Percentiles rank a stretch among this genome's conserved stretches.
Conservation (phyloP, 805 yeast genomes). For the Wickerhamiella occidentalis region DNA sequence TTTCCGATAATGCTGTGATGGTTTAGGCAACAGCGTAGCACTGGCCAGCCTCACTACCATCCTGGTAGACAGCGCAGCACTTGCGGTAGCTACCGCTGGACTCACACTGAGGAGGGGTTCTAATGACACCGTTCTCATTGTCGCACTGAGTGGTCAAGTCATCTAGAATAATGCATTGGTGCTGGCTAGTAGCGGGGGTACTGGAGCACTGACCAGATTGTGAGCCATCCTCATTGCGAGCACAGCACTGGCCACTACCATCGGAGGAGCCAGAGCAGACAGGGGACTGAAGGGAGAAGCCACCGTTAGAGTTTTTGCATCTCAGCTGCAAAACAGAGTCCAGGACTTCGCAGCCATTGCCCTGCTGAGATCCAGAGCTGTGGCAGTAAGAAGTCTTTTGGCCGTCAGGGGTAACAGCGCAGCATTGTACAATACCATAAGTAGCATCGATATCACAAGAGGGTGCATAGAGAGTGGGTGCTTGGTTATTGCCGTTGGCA, state of each 20-base stretch:
- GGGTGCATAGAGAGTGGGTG: not conserved
- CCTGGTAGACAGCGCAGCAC: constrained; percentile 6
- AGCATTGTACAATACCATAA: constrained; percentile 2
- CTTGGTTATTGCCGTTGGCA: not conserved
- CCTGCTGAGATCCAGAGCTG: not conserved
- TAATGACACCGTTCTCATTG: not conserved
- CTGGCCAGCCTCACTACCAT: not conserved
- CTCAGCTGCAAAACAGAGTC: not conserved
- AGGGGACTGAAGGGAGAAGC: not conserved
- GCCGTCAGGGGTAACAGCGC: constrained; percentile 6
- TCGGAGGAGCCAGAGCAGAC: not conserved
- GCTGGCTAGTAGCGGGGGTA: not conserved
- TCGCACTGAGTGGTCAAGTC: constrained; percentile 7
- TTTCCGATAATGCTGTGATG: not conserved
- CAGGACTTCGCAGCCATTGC: not conserved
- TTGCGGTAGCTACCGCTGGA: not conserved
- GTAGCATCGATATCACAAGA: not conserved
- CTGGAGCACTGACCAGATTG: not conserved
- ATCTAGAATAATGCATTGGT: not conserved
- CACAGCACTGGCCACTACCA: constrained; percentile 7
- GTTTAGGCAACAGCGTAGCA: constrained; percentile 7
- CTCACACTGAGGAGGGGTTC: constrained; percentile 2
- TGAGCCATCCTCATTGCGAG: constrained; percentile 5
- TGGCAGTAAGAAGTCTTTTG: constrained; percentile 3
- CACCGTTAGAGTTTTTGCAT: not conserved